Base-by-base conservation (phyloP, 129 eudicot species). In the Artemisia annua region DNA sequence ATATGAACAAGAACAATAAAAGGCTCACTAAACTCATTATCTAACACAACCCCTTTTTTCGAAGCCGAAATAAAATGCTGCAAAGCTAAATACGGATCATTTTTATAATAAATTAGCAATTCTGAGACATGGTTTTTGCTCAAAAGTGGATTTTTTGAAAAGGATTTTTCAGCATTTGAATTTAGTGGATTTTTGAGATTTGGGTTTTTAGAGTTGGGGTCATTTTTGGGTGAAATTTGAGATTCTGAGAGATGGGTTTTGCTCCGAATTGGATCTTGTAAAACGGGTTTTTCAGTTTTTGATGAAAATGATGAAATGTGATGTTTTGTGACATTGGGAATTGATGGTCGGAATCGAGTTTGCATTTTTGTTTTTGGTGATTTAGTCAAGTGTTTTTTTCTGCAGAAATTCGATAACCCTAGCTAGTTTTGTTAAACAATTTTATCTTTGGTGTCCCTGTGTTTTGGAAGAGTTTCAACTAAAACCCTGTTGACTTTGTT, bases 21-120 rank as follows among this genome's bases (percentile, higher is more conserved):
- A 2, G 87, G 81, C 12, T 82, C 87, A 75, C 73, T 62, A 14
- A 11, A 58, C 2, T 14, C 22, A 12, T 46, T 46, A 28, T 43
- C 76, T 14, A 48, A 51, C 48, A 51, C 3, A 16, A 80, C 53
- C 63, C 83, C 83, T 20, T 78, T 78, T 49, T 71, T 71, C 48
- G 62, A 55, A 6, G 80, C 89, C 82, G 77, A 53, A 53, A 57
- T 70, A 70, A 71, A 85, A 86, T 81, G 75, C 12, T 69, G 24
- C n/a, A 85, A 70, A 66, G 94, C 97, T 70, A 68, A 67, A 51
- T n/a, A 22, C 17, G 96, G 91, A 59, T 87, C 75, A 64, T 89
- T 70, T 73, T 60, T 83, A 17, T 77, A 76, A 48, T 74, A 67
- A 57, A 89, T 64, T 61, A 92, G 74, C 43, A 32, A 32, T 32